Evolutionary conservation across 768 basidiomycete species (phyloP).

Genomic region (Mycena rebaudengoi): DNA sequence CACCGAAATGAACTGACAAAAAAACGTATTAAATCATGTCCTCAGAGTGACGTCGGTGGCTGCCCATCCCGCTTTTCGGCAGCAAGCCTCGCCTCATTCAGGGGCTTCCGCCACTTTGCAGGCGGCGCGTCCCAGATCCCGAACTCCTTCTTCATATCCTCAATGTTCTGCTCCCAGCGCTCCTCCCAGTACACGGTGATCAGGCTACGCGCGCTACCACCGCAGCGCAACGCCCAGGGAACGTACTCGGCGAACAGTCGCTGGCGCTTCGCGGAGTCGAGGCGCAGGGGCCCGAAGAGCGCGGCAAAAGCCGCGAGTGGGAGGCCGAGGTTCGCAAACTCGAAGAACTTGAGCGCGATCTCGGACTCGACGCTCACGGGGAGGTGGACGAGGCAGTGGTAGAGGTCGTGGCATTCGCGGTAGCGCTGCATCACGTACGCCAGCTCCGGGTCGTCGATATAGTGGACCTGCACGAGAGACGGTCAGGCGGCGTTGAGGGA

Average conservation of each 20-base stretch:
- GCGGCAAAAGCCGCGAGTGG: conserved; percentile 89
- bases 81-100: conserved; percentile 68
- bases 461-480: conserved; percentile 75
- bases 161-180: conserved; percentile 86
- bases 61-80: conserved; percentile 46
- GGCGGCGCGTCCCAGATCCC: conserved; percentile 87
- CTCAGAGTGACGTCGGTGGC: no score
- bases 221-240: conserved; percentile 92
- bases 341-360: conserved; percentile 93
- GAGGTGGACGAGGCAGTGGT: conserved; percentile 89
- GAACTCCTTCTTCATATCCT: conserved; percentile 85
- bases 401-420: conserved; percentile 97
- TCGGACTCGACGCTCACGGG: conserved; percentile 93
- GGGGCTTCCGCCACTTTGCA: conserved; percentile 71
- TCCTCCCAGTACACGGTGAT: conserved; percentile 97
- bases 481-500: background rate
- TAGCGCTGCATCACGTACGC: conserved; percentile 99
- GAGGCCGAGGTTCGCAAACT: conserved; percentile 90
- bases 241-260: conserved; percentile 83
- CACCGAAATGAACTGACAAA: conserved; percentile 27
- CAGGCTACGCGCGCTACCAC: conserved; percentile 74
- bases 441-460: conserved; percentile 93
- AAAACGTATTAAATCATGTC: no score
- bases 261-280: conserved; percentile 62
- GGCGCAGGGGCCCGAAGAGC: conserved; percentile 78